phyloP scores from a whole-genome alignment of 2,329 filamentous ascomycete genomes.

The Emmonsia crescens region DNA sequence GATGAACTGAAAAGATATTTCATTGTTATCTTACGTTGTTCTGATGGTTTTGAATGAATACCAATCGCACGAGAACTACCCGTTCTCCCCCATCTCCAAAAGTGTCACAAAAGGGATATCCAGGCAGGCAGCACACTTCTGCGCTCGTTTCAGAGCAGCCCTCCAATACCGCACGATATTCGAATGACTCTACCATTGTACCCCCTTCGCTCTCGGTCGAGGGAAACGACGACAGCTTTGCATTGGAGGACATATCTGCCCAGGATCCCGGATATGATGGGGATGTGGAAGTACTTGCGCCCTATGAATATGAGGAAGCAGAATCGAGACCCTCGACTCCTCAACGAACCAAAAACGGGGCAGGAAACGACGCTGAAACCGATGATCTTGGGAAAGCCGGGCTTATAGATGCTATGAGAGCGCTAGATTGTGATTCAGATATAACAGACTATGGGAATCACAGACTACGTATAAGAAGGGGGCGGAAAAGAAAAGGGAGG shows the following conservation, averaged over 20 bases:
- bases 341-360: neutral
- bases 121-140: neutral
- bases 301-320: conserved; percentile 26
- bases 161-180: neutral
- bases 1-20: neutral
- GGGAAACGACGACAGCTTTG: conserved; percentile 13
- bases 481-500: conserved; percentile 27
- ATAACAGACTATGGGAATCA: conserved; percentile 8
- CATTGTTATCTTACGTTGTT: neutral
- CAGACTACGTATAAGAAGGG: conserved; percentile 15
- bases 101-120: too few relatives aligned
- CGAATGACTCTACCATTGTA: neutral
- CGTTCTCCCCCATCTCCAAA: neutral
- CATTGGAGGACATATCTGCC: conserved; percentile 18
- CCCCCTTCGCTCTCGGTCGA: neutral
- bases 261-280: conserved; percentile 23
- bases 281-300: conserved; percentile 24
- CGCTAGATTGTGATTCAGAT: conserved; percentile 22
- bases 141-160: neutral
- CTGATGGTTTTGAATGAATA: neutral
- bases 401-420: conserved; percentile 25
- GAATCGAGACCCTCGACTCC: conserved; percentile 13
- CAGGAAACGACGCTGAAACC: conserved; percentile 10
- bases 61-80: neutral
- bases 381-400: conserved; percentile 24